phyloP scores from a whole-genome alignment of 1,284 basidiomycete species.

The Heimioporus retisporus region DNA sequence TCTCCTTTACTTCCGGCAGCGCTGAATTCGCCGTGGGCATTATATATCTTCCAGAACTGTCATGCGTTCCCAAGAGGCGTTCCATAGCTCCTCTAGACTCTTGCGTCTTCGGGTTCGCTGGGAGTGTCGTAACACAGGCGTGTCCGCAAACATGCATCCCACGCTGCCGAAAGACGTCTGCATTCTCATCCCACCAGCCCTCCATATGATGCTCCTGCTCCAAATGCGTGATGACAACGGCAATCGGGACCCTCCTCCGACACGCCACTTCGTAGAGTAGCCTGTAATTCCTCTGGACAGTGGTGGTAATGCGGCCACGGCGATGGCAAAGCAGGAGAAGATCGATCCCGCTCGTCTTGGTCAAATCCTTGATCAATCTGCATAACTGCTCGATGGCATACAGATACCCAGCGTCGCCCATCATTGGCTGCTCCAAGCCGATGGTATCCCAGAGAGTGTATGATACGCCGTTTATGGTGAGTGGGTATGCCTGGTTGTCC shows the following conservation, averaged over 20 bases:
- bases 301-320: constrained; percentile 7
- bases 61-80: neutral
- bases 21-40: neutral
- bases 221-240: neutral
- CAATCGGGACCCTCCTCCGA: neutral
- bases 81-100: constrained; percentile 1
- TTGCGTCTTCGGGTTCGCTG: neutral
- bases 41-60: neutral
- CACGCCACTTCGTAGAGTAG: constrained; percentile 4
- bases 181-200: constrained; percentile 6
- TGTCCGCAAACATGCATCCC: constrained; percentile 5
- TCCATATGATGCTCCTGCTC: constrained; percentile 6
- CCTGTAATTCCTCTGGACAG: constrained; percentile 1
- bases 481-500: neutral
- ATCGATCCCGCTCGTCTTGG: constrained; percentile 1
- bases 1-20: too few species aligned
- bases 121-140: constrained; percentile 1
- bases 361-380: constrained; percentile 1
- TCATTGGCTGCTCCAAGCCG: constrained; percentile 10
- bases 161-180: neutral
- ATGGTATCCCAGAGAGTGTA: constrained; percentile 10
- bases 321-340: constrained; percentile 8
- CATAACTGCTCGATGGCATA: constrained; percentile 6
- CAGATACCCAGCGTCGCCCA: neutral
- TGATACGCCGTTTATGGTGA: constrained; percentile 1